A percentile compares a stretch with the other conserved stretches of the same genome.
Conservation (phyloP, 192 early-diverging fungal genomes). For the Chytriomyces sp. region DNA sequence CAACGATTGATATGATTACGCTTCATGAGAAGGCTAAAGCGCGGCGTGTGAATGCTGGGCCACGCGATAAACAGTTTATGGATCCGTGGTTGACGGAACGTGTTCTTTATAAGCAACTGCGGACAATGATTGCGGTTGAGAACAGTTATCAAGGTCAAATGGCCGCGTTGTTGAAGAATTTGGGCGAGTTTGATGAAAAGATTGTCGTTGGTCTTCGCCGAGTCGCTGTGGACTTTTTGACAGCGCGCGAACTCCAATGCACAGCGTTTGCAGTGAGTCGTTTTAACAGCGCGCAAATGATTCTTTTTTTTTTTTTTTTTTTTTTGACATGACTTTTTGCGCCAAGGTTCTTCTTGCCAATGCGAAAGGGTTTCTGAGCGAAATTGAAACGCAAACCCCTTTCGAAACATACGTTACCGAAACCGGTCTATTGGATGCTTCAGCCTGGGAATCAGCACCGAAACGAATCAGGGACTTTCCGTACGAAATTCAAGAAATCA, state of each 20-base stretch:
- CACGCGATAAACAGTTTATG: constrained; percentile 8
- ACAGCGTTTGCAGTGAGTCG: constrained; percentile 15
- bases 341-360: constrained; percentile 23
- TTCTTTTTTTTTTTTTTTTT: neutral
- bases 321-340: constrained; percentile 6
- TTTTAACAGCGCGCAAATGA: neutral
- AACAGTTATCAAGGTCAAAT: constrained; percentile 42
- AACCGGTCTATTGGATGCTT: constrained; percentile 8
- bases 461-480: constrained; percentile 31
- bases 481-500: constrained; percentile 38
- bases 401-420: constrained; percentile 28
- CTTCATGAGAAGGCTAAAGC: constrained; percentile 26
- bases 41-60: constrained; percentile 7
- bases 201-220: constrained; percentile 32
- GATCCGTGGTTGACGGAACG: constrained; percentile 51
- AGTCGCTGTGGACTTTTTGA: constrained; percentile 41
- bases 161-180: constrained; percentile 38
- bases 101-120: constrained; percentile 39
- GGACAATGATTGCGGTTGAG: constrained; percentile 41
- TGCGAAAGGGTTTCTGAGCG: neutral
- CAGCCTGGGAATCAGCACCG: constrained; percentile 25
- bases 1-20: constrained; percentile 21
- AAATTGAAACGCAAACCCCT: constrained; percentile 17
- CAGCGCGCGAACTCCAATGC: constrained; percentile 31
- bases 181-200: constrained; percentile 38